Evolutionary conservation across 2,329 filamentous ascomycete species (phyloP), one percentile per base, ranked within the genome.

Genomic region (Truncatella angustata): DNA sequence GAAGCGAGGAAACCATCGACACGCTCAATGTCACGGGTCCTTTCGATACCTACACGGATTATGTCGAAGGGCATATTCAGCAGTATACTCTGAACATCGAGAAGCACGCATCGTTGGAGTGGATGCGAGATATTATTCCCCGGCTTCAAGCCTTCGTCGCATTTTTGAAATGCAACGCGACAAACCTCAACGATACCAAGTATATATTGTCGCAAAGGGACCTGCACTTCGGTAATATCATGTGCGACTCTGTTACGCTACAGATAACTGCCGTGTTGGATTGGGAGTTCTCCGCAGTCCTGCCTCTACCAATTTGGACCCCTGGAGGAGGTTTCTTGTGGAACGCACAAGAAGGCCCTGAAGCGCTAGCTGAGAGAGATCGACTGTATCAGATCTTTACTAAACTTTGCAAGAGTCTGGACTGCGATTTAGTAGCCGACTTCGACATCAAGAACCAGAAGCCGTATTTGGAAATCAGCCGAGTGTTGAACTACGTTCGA

Each of bases 211-310:
- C 69, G 5, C 71, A 73, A 54, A 69, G 67, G 52, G 69, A 72
- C 54, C 45, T 72, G 39, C 68, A 72, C 51, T 65, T 73, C 35
- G 68, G 63, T 11, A 73, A 72, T 40, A 58, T 72, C 32, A 62
- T 70, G 50, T 70, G 60, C 53, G 59, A 68, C n/a, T 54, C 52
- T 2, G 32, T 51, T 5, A 55, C 58, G 1, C 46, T 51, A 0
- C 51, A 49, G 5, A 65, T 73, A 39, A 72, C 68, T 1, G 63
- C 54, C 1, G 58, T 73, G 11, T 53, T 69, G 10, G 67, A 68
- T 60, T 73, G 68, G 69, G 71, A 72, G 53, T 73, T 73, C 37
- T 58, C 66, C 1, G 60, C 61, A 14, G 59, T 72, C 1, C 66
- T 73, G 12, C 68, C 71, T 1, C 58, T 60, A 5, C 56, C 58